Base-by-base conservation (phyloP, 2,329 filamentous ascomycete species). In the Cercospora nicotianae region DNA sequence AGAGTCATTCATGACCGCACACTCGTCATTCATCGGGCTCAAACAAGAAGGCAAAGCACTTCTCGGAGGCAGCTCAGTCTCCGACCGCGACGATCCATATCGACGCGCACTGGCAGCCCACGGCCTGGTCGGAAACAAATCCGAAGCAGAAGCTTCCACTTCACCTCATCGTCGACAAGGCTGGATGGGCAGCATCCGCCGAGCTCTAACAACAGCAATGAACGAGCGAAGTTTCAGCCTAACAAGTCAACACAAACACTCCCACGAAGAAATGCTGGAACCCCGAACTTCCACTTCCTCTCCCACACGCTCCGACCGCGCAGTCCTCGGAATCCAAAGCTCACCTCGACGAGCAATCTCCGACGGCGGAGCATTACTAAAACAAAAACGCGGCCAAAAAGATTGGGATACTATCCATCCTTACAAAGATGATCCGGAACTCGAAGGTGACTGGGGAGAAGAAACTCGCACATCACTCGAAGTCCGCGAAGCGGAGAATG, bases 11-110 rank as follows among this genome's bases (percentile, higher is more conserved):
- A 81, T 79, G 16, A 85, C 85, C 1, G 83, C 84, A 3, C 79
- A 80, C 18, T 83, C 84, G 1, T 83, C 81, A 0, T 82, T 87
- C 63, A 79, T 79, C 8, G 79, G 83, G 23, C 79, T 84, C 2
- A 84, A 84, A 73, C 80, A 80, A 16, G 85, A 87, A 75, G 83
- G 83, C 13, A 82, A 86, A 61, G 80, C 81, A 3, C 79, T 87
- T 1, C 81, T 88, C 28, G 82, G 81, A 4, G 82, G 82, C 4
- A 75, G 75, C 9, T 73, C 80, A 2, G 76, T 77, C 23, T 39
- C 30, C 69, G 80, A 69, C 75, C 78, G 61, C 64, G 74, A 78
- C 65, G 75, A 77, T 63, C 76, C 75, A 0, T 78, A 77, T 60
- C 73, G 72, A 18, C 70, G 75, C 16, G 76, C 76, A 8, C 58